Evolutionary conservation across 2,329 filamentous ascomycete genomes (phyloP), one percentile per base, ranked within the genome.

Genomic region (Venturia nashicola): DNA sequence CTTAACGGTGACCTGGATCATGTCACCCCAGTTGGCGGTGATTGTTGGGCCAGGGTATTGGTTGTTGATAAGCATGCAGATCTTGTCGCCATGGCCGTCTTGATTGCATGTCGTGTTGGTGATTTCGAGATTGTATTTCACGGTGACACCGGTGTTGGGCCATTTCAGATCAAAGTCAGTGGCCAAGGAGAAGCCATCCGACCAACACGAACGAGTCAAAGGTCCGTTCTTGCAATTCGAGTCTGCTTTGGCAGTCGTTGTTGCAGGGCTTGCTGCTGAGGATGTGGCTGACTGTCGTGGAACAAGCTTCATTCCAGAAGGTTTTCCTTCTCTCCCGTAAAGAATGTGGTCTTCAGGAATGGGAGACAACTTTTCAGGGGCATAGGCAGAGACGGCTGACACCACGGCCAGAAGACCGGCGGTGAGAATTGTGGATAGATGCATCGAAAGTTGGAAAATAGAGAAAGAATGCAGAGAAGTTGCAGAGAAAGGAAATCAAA

Each of bases 11-110:
- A 85, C 72, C 18, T 73, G 69, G 5, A 86, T 75, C 46, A 67
- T 75, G 63, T 79, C 76, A 34, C 75, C 79, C 79, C 80, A 69
- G 67, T 76, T 70, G 62, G 80, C 84, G 66, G 80, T 78, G 60
- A 90, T 82, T 12, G 80, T 77, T 1, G 86, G 86, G 0, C 84
- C 86, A 0, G 86, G 86, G 63, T 81, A 84, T 23, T 82, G 79
- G 18, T 82, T 82, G 70, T 88, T 87, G 70, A 89, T 76, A 20
- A 87, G 76, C 64, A 78, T 65, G 55, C 70, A 71, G 2, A 68
- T 34, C 32, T 69, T 65, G 1, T 68, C 64, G 34, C 66, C 69
- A 48, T 68, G 65, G 8, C 73, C 73, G 66, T 75, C 73, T 4
- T 69, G 72, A 54, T 70, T 71, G 63, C 65, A 75, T 61, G 72